Evolutionary conservation across 129 eudicot genomes (phyloP), one percentile per base, ranked within the genome.

Genomic region (Scalesia atractyloides): DNA sequence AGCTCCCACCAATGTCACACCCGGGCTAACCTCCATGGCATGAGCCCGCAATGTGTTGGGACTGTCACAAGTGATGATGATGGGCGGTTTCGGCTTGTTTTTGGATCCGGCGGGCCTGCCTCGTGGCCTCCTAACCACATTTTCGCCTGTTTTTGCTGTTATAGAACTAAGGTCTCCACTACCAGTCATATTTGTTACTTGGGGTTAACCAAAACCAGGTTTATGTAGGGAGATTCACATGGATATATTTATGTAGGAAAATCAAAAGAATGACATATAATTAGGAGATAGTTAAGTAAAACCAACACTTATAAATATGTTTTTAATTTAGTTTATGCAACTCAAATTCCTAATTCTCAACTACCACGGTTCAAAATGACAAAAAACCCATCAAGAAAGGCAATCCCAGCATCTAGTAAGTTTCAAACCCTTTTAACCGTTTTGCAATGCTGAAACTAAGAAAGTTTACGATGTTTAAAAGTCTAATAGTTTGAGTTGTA

Each of bases 101-200:
- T 87, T 87, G 47, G 89, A 87, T 39, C 88, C 95, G 2, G 95
- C 86, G 0, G 90, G 90, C 80, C 95, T 66, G 48, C 95, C 95
- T 22, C 90, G 86, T 15, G 95, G 88, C 73, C 90, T 75, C 7
- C 90, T 75, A 14, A 56, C 46, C 24, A 70, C 74, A 33, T 67
- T 73, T 16, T 87, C 89, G 1, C 70, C 64, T 2, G 54, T 13
- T 58, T 47, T 68, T 3, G 53, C 22, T 43, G 62, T 37, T 16
- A 68, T 49, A 16, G 60, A 60, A 60, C 62, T 39, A 9, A 74
- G 72, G 26, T 74, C 79, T 60, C 71, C 79, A 39, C 70, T 70
- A 44, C 88, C 86, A 41, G 88, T 86, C 92, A 64, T 14, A 22
- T 36, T 7, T 41, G 18, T 19, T 19, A 65, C 53, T 17, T 65